Base-by-base conservation (phyloP, 2,329 filamentous ascomycete species). In the Calonectria multiphialidica region DNA sequence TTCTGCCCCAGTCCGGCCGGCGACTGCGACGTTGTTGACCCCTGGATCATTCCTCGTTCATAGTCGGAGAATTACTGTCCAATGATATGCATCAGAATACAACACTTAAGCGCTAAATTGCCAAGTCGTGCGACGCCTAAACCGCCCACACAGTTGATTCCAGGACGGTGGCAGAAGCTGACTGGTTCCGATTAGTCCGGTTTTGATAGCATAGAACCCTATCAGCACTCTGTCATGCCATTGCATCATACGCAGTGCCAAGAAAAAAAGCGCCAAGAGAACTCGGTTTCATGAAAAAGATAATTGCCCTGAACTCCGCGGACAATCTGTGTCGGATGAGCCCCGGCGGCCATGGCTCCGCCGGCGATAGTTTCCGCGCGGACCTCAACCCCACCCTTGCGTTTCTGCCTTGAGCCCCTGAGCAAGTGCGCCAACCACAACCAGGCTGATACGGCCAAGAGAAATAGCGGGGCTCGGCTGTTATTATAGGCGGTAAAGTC, bases 291-390 rank as follows among this genome's bases (percentile, higher is more conserved):
- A 8, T 21, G 15, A 21, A 16, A 5, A 45, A 8, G 13, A 9
- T 35, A 35, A 35, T 35, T 35, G 10, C n/a, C 42, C 10, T 45
- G 5, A 45, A 45, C n/a, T 21, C 42, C 42, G 42, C 18, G 42
- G n/a, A 16, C 42, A 21, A 45, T 57, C 8, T 33, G 18, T 16
- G 30, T 2, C 12, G 35, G n/a, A 57, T 15, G 13, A 23, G 13
- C 10, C 53, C 53, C n/a, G 33, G n/a, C 53, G n/a, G 53, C n/a
- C 5, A 23, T 7, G 25, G n/a, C n/a, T 37, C 53, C 53, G 53
- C 53, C 21, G n/a, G 33, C 53, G 53, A 57, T 57, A 57, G 53
- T 57, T 57, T 57, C 33, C 33, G 53, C 53, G 53, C 33, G 53
- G 53, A 16, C 53, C n/a, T 25, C n/a, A 35, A n/a, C 53, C 53